Conservation (phyloP, 1,284 basidiomycete genomes). For the Somion occarium region DNA sequence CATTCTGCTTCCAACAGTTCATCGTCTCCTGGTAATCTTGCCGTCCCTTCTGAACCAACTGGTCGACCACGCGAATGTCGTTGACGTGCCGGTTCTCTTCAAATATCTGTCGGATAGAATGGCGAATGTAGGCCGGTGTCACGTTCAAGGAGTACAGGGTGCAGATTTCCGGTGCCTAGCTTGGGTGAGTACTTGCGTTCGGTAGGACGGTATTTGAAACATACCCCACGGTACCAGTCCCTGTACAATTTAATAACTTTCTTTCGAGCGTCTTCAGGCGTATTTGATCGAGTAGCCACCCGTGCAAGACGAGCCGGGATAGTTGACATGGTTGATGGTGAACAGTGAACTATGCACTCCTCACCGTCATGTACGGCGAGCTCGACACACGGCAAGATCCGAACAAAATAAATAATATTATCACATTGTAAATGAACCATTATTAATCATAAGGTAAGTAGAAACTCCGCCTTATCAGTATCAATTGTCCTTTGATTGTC, state of each 20-base stretch:
- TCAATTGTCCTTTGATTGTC: no score
- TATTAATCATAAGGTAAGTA: no score
- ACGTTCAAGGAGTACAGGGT: constrained; percentile 82
- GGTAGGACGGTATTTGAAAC: constrained; percentile 24
- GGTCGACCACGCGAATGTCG: constrained; percentile 82
- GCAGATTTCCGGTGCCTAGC: constrained; percentile 87
- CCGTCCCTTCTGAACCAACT: constrained; percentile 82
- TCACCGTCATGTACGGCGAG: not conserved
- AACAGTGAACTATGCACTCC: constrained; percentile 3
- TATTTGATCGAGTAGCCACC: constrained; percentile 54
- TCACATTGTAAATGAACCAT: no score
- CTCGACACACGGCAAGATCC: not conserved
- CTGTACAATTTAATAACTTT: constrained; percentile 83
- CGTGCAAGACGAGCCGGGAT: constrained; percentile 90
- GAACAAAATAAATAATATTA: not conserved
- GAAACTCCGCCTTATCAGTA: no score
- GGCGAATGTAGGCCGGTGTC: constrained; percentile 77
- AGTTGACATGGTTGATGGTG: constrained; percentile 63
- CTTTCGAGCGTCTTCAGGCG: constrained; percentile 63
- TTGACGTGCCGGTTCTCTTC: constrained; percentile 83
- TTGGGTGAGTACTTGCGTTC: not conserved
- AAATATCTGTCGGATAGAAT: constrained; percentile 84
- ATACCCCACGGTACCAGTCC: constrained; percentile 86
- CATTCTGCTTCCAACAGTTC: constrained; percentile 89
- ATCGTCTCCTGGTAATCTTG: constrained; percentile 94